Base-by-base conservation (phyloP, 202 grass and related monocot genomes). In the Panicum hallii region DNA sequence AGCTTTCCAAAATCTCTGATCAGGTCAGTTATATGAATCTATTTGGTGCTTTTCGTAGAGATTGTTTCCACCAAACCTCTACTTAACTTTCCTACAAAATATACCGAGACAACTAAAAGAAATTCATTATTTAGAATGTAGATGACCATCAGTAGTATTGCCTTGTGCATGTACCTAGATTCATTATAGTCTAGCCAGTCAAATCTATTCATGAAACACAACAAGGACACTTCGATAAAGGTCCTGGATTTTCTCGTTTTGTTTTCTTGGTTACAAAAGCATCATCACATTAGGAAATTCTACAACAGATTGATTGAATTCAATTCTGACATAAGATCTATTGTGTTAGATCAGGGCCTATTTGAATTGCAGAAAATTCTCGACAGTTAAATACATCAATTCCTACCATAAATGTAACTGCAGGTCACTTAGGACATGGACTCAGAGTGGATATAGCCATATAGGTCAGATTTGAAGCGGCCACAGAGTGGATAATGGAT, bases 301-400 rank as follows among this genome's bases (percentile, higher is more conserved):
- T 38, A 79, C 30, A 79, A 52, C 9, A 79, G 26, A 38, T 17
- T 44, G 42, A 17, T 19, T 42, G 70, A 58, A 48, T 70, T 22
- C n/a, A 52, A 43, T 12, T 22, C 6, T 57, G 5, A 32, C 16
- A 42, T 23, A 76, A 67, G n/a, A 56, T 76, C 1, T 26, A 20
- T 62, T 26, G 16, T 75, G 40, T 34, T 9, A 65, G 45, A 75
- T 76, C 38, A 81, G 5, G 19, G 32, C 32, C 50, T 22, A 41
- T 56, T 75, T 65, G 62, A 36, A 75, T 17, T 75, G 30, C 50
- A 75, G 72, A 34, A 34, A 75, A 55, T 56, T 57, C 72, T 75
- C 17, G 12, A 75, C 72, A 23, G 10, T 22, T 75, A 41, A 20
- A 34, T 41, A 9, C 53, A 22, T n/a, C 17, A 75, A 75, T 38